Evolutionary conservation across 2,329 filamentous ascomycete genomes (phyloP).

Genomic region (Uncinocarpus reesii): DNA sequence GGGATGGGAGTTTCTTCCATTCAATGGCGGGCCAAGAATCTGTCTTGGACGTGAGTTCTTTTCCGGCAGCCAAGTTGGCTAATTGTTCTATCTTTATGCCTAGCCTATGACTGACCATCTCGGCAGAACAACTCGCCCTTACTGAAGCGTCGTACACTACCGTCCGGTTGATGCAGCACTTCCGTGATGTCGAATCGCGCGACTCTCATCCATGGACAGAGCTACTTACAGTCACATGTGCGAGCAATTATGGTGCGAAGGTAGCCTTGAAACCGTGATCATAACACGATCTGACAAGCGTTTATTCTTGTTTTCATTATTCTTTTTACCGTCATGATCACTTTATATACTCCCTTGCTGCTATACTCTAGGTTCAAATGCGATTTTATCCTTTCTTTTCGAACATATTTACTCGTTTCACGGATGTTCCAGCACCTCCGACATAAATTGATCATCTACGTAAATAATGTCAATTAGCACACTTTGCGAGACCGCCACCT

Average conservation of each 20-base stretch:
- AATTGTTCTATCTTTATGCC: neutral
- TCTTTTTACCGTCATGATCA: no score
- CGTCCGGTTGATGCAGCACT: slow-evolving; percentile 31
- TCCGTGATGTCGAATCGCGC: slow-evolving; percentile 29
- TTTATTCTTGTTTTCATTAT: neutral
- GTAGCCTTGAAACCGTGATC: slow-evolving; percentile 12
- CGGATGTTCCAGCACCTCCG: no score
- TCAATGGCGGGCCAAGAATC: slow-evolving; percentile 63
- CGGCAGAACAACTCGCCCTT: slow-evolving; percentile 35
- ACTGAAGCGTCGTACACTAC: slow-evolving; percentile 35
- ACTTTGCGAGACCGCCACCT: no score
- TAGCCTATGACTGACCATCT: neutral
- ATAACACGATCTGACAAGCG: neutral
- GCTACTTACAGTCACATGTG: slow-evolving; percentile 21
- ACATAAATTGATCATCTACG: no score
- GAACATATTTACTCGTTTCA: no score
- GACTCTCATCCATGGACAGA: slow-evolving; percentile 24
- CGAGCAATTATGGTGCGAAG: slow-evolving; percentile 17
- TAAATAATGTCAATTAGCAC: no score
- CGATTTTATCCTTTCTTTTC: no score
- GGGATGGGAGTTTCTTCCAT: slow-evolving; percentile 62
- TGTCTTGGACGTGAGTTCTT: slow-evolving; percentile 50
- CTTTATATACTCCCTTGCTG: no score
- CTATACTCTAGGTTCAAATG: no score
- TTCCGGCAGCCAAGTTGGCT: neutral